Conservation (phyloP, 164 flowering plant species). For the Chimonanthus salicifolius region DNA sequence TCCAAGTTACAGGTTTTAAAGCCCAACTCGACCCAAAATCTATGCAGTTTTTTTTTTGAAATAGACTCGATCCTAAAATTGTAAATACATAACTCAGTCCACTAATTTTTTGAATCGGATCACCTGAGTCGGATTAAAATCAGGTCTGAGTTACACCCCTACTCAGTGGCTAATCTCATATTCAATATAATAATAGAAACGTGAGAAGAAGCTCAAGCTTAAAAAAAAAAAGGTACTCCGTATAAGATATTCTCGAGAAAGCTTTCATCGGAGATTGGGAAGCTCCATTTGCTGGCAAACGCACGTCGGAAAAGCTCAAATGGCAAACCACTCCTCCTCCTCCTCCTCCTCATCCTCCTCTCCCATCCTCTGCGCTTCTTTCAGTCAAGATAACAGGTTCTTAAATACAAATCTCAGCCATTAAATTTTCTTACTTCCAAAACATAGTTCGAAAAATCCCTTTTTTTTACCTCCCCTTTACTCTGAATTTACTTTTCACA, state of each 20-base stretch:
- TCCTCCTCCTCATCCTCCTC: constrained; percentile 32
- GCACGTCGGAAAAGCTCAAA: neutral
- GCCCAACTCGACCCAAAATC: no score
- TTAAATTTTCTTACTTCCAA: neutral
- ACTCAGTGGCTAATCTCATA: no score
- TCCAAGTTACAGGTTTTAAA: no score
- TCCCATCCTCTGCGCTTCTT: constrained; percentile 79
- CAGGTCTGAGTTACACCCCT: no score
- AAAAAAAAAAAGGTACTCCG: no score
- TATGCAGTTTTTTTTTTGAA: no score
- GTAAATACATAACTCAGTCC: no score
- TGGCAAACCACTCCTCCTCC: constrained; percentile 27
- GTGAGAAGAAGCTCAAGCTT: no score
- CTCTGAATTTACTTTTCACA: neutral
- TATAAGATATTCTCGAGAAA: neutral
- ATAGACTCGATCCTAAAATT: no score
- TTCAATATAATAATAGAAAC: no score
- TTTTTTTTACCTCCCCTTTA: neutral
- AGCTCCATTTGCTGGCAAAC: neutral
- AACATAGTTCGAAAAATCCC: neutral
- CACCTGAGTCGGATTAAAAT: no score
- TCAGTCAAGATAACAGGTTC: constrained; percentile 87
- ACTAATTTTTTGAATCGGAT: no score
- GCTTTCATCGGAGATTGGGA: neutral
- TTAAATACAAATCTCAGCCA: neutral